Base-by-base conservation (phyloP, 164 flowering plant genomes). In the grape (Vitis vinifera) region DNA sequence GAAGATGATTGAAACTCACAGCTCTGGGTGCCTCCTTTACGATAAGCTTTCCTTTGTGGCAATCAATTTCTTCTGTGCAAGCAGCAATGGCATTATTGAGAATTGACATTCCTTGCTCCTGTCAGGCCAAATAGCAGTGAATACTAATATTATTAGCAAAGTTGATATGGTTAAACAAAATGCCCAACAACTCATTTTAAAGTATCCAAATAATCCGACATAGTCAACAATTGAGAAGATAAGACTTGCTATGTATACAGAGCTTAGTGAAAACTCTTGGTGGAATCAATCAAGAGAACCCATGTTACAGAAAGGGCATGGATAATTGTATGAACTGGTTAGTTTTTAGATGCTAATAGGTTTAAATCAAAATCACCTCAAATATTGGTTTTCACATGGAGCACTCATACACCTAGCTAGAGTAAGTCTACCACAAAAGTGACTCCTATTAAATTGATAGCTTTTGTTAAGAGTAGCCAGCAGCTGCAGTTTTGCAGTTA, bases 71-170 rank as follows among this genome's bases (percentile, higher is more conserved):
- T 69, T 84, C 87, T 8, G 83, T 86, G 85, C 98, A 94, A 62
- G 91, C 91, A 55, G 68, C 70, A 69, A 94, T 91, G 23, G 99
- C 98, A 53, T 85, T 84, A 60, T 60, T 87, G n/a, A 94, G 88
- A 78, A 86, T 71, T 14, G 84, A 60, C 57, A 94, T 87, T 4
- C 99, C 99, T 89, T 92, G 97, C 51, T 93, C 98, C 98, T 93
- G 84, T 73, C 23, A 55, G 68, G 67, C 64, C 17, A 47, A 51
- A 9, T 30, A 65, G 44, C 44, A 37, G 44, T 37, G 0, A 37
- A 37, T 37, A 37, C 44, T 37, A 4, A 37, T 4, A 37, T 37
- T 37, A 37, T 37, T 37, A 4, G 6, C 44, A 0, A 37, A 37
- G 44, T 4, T 37, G 44, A 37, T 15, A 2, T 37, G 44, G 44